Conservation (phyloP, 305 asterid genomes). For the Fraxinus albicans region DNA sequence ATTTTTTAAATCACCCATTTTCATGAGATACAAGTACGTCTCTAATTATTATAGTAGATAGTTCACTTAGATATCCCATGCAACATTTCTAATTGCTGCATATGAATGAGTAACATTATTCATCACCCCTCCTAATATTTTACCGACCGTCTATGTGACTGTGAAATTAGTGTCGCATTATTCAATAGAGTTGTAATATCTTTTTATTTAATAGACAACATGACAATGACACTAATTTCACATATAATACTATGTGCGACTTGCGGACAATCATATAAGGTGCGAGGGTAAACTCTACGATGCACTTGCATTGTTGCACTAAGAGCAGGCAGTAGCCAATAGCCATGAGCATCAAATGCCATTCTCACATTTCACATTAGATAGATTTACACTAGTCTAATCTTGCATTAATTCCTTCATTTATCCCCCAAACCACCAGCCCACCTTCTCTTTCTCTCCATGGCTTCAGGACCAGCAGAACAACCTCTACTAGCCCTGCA, state of each 20-base stretch:
- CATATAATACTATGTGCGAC: not conserved
- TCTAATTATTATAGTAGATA: not conserved
- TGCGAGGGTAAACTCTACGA: not conserved
- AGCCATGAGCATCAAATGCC: not conserved
- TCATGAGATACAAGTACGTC: not conserved
- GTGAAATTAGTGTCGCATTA: not conserved
- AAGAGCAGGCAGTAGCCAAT: not conserved
- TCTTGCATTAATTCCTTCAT: conserved; percentile 24
- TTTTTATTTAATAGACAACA: not conserved
- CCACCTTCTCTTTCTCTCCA: conserved; percentile 17
- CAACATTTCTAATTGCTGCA: not conserved
- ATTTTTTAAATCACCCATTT: no score
- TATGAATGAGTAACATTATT: not conserved
- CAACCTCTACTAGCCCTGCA: conserved; percentile 46
- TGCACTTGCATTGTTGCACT: not conserved
- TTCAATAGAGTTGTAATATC: not conserved
- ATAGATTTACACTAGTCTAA: not conserved
- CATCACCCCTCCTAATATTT: not conserved
- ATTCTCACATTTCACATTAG: conserved; percentile 9
- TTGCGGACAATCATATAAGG: not conserved
- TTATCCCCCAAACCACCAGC: not conserved
- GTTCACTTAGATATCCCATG: not conserved
- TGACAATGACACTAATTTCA: not conserved
- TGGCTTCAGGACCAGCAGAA: conserved; percentile 52
- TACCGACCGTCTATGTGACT: not conserved